These are phyloP conservation scores for Scolecobasidium constrictum DNA, from an alignment of 2,329 filamentous ascomycete species.

Conservation along the genomic window DNA sequence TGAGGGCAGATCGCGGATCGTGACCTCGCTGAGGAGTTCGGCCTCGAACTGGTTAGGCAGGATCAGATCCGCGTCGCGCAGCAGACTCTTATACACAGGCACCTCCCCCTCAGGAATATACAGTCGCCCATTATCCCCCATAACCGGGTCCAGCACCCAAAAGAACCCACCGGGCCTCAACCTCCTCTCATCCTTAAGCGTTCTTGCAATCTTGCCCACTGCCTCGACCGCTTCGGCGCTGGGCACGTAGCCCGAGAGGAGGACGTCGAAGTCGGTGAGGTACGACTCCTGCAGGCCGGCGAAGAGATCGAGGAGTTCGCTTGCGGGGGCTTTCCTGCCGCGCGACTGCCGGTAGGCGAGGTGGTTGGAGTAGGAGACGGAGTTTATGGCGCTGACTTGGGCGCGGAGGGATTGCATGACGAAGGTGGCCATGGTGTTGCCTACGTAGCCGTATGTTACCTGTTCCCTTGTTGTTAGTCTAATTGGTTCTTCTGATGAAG, in stretches of 20 bases:
- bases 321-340: constrained; percentile 68
- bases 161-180: constrained; percentile 69
- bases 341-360: constrained; percentile 84
- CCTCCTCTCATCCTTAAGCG: constrained; percentile 58
- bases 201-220: constrained; percentile 72
- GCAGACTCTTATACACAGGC: constrained; percentile 72
- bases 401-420: constrained; percentile 89
- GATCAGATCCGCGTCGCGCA: constrained; percentile 79
- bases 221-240: constrained; percentile 74
- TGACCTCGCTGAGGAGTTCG: constrained; percentile 76
- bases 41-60: constrained; percentile 96
- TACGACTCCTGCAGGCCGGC: constrained; percentile 72
- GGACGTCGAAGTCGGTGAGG: constrained; percentile 83
- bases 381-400: constrained; percentile 89
- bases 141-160: constrained; percentile 95
- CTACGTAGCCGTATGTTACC: no score
- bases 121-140: constrained; percentile 88
- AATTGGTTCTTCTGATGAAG: constrained; percentile 1
- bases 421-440: constrained; percentile 94
- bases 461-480: constrained; percentile 33
- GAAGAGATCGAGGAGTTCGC: constrained; percentile 78
- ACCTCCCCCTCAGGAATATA: constrained; percentile 91
- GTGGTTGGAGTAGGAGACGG: constrained; percentile 97
- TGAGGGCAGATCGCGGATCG: constrained; percentile 64
- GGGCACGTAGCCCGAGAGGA: constrained; percentile 90